A percentile compares a stretch with the other conserved stretches of the same genome.
Conservation (phyloP, 2,329 filamentous ascomycete species). For the Trichoderma atroviride region DNA sequence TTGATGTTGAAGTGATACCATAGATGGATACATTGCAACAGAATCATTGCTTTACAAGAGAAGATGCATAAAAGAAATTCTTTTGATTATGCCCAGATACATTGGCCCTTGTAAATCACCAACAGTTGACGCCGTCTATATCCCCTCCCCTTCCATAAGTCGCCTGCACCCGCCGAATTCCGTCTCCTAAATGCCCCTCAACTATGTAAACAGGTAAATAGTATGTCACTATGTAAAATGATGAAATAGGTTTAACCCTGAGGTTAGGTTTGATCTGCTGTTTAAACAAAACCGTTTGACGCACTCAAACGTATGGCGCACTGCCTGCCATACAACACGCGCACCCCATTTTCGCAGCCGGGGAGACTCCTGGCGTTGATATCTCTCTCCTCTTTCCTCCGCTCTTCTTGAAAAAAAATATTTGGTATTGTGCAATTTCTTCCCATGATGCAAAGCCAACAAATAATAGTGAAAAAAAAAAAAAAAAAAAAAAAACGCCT, state of each 20-base stretch:
- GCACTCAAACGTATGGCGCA: background rate
- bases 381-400: background rate
- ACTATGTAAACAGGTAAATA: background rate
- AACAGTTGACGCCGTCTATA: constrained; percentile 16
- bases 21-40: background rate
- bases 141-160: background rate
- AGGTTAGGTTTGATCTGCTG: constrained; percentile 15
- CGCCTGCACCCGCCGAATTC: background rate
- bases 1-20: background rate
- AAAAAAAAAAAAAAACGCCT: constrained; percentile 10
- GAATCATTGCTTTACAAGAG: too few species aligned
- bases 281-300: background rate
- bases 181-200: background rate
- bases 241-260: constrained; percentile 10
- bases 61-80: background rate
- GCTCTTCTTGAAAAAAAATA: background rate
- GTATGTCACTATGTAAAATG: constrained; percentile 10
- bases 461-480: background rate
- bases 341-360: background rate
- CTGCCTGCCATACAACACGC: background rate
- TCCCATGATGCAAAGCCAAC: constrained; percentile 1
- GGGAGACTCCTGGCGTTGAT: background rate
- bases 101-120: background rate
- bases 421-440: constrained; percentile 20
- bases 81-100: background rate